Percentiles rank a stretch among this genome's conserved stretches.
Conservation (phyloP, 108 stramenopile species). For the Discostella stelligeroides region DNA sequence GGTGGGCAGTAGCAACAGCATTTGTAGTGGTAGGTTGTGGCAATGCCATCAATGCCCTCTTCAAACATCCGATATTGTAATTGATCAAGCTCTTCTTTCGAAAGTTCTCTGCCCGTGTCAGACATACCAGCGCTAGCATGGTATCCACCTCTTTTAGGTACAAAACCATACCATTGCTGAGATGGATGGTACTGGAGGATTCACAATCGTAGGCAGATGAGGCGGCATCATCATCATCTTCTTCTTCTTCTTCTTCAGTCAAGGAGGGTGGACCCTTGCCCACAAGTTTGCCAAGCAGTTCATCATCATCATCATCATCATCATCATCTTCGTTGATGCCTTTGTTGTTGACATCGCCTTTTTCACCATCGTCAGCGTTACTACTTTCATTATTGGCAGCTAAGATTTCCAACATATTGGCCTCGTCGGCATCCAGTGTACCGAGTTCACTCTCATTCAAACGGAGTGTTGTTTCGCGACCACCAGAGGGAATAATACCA, state of each 20-base stretch:
- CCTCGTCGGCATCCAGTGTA: constrained; percentile 11
- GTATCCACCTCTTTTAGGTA: constrained; percentile 95
- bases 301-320: constrained; percentile 51
- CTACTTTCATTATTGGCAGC: not conserved
- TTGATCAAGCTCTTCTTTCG: constrained; percentile 94
- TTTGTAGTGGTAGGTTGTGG: constrained; percentile 17
- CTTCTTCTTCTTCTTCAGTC: constrained; percentile 45
- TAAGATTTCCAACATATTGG: constrained; percentile 10
- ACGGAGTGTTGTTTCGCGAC: not conserved
- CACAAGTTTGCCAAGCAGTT: constrained; percentile 71
- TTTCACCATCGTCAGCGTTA: constrained; percentile 1
- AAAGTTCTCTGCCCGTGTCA: constrained; percentile 93
- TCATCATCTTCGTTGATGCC: constrained; percentile 48
- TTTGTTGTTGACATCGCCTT: constrained; percentile 19
- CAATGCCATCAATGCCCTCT: constrained; percentile 80
- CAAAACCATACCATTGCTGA: constrained; percentile 96
- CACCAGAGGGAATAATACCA: constrained; percentile 18
- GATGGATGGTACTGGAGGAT: constrained; percentile 91
- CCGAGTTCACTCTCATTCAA: constrained; percentile 29
- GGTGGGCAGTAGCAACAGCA: not conserved
- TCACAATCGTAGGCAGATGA: constrained; percentile 93
- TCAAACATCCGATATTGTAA: constrained; percentile 95
- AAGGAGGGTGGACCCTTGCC: constrained; percentile 40
- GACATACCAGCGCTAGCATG: constrained; percentile 96
- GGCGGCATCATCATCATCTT: constrained; percentile 57